These are phyloP conservation scores for Thraustochytrium sp. DNA, from an alignment of 352 stramenopile species.

Conservation along the genomic window DNA sequence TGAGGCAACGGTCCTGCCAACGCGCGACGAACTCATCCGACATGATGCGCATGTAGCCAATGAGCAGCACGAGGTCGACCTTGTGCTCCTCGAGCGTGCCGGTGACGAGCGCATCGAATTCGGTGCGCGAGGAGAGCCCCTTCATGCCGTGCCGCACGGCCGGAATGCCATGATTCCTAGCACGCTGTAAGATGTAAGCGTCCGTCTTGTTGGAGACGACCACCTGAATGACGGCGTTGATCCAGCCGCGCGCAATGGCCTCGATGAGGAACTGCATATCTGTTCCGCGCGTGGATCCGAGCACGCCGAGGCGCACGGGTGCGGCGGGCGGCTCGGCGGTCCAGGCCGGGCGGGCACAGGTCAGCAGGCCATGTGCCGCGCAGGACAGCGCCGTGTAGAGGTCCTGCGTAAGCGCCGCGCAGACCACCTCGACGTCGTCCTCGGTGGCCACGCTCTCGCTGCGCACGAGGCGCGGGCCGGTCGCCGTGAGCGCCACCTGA, in stretches of 20 bases:
- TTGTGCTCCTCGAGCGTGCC: slow-evolving; percentile 79
- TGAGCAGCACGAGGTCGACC: slow-evolving; percentile 92
- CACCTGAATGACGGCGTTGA: slow-evolving; percentile 91
- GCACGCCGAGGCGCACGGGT: slow-evolving; percentile 87
- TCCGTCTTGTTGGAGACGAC: slow-evolving; percentile 90
- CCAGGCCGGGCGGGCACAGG: slow-evolving; percentile 92
- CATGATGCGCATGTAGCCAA: slow-evolving; percentile 99
- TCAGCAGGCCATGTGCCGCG: slow-evolving; percentile 73
- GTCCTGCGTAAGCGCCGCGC: background rate
- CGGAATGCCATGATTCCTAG: slow-evolving; percentile 64
- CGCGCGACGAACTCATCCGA: slow-evolving; percentile 87
- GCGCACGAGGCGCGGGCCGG: slow-evolving; percentile 63
- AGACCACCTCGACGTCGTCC: background rate
- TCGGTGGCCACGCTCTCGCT: background rate
- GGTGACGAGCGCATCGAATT: slow-evolving; percentile 91
- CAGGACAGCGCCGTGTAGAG: slow-evolving; percentile 39
- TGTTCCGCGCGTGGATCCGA: slow-evolving; percentile 92
- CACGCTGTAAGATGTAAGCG: slow-evolving; percentile 88
- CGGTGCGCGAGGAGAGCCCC: slow-evolving; percentile 69
- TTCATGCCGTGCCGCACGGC: slow-evolving; percentile 53
- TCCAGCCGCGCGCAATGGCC: slow-evolving; percentile 70
- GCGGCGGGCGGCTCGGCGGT: slow-evolving; percentile 61
- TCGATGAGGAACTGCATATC: slow-evolving; percentile 71
- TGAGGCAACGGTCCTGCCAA: slow-evolving; percentile 74
- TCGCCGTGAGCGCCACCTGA: slow-evolving; percentile 72